Base-by-base conservation (phyloP, 345 rosid genomes). In the Excoecaria agallocha region DNA sequence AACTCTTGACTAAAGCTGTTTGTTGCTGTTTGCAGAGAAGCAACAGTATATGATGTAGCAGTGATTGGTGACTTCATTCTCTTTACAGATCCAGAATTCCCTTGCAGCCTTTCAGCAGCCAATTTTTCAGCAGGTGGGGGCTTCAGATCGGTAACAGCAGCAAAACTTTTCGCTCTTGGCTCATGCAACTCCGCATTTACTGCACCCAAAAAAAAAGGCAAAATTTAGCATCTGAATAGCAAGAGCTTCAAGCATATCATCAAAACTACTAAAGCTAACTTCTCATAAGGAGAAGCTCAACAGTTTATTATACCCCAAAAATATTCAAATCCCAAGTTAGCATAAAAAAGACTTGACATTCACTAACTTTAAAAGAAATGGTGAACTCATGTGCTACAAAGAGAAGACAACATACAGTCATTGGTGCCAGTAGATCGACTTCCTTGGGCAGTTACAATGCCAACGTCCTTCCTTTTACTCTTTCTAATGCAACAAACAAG, bases 1-100 rank as follows among this genome's bases (percentile, higher is more conserved):
- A 77, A 84, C 78, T 96, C 99, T 85, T 93, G 99, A 77, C 95
- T 85, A 71, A 96, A 93, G 85, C 99, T 96, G 82, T 89, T 93
- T 39, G 98, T 90, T 70, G 95, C 92, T 19, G 86, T 82, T 83
- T 96, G 99, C 38, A 96, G 92, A 76, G 97, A 80, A 30, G 97
- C 97, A 61, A 93, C 93, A 4, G 92, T 85, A 80, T 93, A 91
- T 1, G 92, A 80, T 57, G 97, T 84, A 52, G 97, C 94, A 58
- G 89, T 88, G 45, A 89, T 87, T 39, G 97, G 97, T 37, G 97
- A 88, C 74, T 87, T 90, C 77, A 81, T 84, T 84, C 88, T 84
- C 77, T 80, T 91, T 62, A 86, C 20, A 11, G 98, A 91, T 76
- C 93, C 93, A 60, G 86, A 93, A 73, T 88, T 88, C 39, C 88